Base-by-base conservation (phyloP, 2,329 filamentous ascomycete genomes). In the Metarhizium brunneum region DNA sequence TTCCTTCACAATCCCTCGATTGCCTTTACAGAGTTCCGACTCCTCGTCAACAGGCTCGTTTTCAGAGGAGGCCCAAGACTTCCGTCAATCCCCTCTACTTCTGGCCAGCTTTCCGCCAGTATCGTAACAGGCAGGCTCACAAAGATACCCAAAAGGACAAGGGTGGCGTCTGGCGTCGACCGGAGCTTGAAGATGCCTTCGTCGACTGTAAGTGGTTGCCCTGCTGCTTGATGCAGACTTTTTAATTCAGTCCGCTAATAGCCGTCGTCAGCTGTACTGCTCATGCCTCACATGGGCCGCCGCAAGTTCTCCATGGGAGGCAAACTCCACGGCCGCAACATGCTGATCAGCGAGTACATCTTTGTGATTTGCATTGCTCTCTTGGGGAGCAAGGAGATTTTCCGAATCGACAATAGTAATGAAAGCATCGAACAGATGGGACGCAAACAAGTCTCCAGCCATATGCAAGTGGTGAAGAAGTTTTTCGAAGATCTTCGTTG, bases 391-490 rank as follows among this genome's bases (percentile, higher is more conserved):
- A 73, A 73, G 56, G 71, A 73, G 60, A 73, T 73, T 57, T 73
- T 73, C 57, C 66, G 71, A 52, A 73, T 73, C 62, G 71, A 73
- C 58, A 73, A 73, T 59, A 72, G 70, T 64, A 73, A 72, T 55
- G 71, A 73, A 54, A 73, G 71, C 59, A 72, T 73, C 52, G 71
- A 73, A 62, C 71, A 76, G 56, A 76, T 79, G 66, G 73, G 76
- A 58, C 74, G 82, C 56, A 87, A 87, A 67, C 83, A 86, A 63
- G 82, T 87, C 5, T 87, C 84, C 2, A 87, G 83, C 64, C 84
- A 87, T 64, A 87, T 87, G 64, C 84, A 88, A 65, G 84, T 88
- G 14, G 71, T 87, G 55, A 87, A 87, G 71, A 81, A 81, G 53
- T 85, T 86, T 66, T 81, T 87, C 60, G 76, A 78, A 55, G 78